Percentiles rank a stretch among this genome's conserved stretches.
phyloP scores from a whole-genome alignment of 2,329 filamentous ascomycete species.

The Stachybotrys chartarum region DNA sequence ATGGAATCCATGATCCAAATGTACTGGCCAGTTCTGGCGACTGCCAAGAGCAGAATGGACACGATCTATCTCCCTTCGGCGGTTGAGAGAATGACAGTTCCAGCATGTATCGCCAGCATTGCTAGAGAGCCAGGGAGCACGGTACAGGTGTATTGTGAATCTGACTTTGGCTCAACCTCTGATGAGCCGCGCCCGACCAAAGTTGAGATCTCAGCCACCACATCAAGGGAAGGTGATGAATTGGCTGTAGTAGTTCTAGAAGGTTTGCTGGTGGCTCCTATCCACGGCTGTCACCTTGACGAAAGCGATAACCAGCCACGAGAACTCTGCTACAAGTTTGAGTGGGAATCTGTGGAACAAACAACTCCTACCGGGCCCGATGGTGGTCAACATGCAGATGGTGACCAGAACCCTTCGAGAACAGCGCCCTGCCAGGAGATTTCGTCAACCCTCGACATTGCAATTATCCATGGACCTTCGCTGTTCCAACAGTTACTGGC shows the following conservation, averaged over 20 bases:
- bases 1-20: not conserved
- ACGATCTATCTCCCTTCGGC: not conserved
- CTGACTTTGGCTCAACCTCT: not conserved
- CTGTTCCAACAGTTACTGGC: not conserved
- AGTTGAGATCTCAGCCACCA: not conserved
- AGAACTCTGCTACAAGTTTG: slow-evolving; percentile 34
- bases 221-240: slow-evolving; percentile 7
- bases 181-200: not conserved
- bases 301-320: slow-evolving; percentile 11
- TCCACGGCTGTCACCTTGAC: slow-evolving; percentile 22
- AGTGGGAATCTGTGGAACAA: slow-evolving; percentile 29
- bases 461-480: not conserved
- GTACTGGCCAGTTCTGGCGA: not conserved
- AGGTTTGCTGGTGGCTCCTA: slow-evolving; percentile 31
- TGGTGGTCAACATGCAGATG: too few species aligned
- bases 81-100: not conserved
- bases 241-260: slow-evolving; percentile 27
- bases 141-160: not conserved
- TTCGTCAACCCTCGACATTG: not conserved
- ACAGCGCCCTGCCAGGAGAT: not conserved
- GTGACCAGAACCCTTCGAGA: too few species aligned
- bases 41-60: not conserved
- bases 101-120: not conserved
- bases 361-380: too few species aligned
- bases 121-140: not conserved